Conservation (phyloP, 2,329 filamentous ascomycete species). For the Herpomyces periplanetae region DNA sequence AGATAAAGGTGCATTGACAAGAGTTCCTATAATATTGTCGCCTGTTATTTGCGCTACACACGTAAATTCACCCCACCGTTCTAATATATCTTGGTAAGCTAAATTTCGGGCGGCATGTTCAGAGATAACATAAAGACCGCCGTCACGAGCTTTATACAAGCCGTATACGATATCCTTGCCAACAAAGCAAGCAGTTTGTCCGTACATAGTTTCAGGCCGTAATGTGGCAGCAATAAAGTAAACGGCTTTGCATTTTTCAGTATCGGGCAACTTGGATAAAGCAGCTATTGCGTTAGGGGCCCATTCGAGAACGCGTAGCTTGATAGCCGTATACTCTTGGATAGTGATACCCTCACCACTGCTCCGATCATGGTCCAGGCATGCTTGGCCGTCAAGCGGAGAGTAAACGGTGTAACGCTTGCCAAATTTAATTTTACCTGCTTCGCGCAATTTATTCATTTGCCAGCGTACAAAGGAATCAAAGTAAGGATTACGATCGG, state of each 20-base stretch:
- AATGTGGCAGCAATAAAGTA: conserved; percentile 75
- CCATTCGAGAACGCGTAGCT: conserved; percentile 71
- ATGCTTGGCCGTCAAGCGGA: conserved; percentile 53
- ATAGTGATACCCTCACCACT: conserved; percentile 43
- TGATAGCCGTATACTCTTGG: conserved; percentile 72
- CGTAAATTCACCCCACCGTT: conserved; percentile 30
- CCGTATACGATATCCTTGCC: conserved; percentile 64
- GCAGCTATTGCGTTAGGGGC: conserved; percentile 27
- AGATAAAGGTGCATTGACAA: conserved; percentile 59
- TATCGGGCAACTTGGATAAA: conserved; percentile 36
- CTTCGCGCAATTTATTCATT: conserved; percentile 59
- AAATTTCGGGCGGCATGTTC: conserved; percentile 65
- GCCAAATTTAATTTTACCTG: conserved; percentile 72
- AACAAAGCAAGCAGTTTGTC: conserved; percentile 80
- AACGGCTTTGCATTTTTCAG: conserved; percentile 35
- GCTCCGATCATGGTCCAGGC: conserved; percentile 50
- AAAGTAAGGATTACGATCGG: conserved; percentile 83
- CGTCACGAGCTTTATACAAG: conserved; percentile 25
- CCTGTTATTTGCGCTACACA: conserved; percentile 36
- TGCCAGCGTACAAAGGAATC: conserved; percentile 88
- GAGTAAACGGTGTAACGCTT: conserved; percentile 78
- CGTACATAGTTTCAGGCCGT: conserved; percentile 92
- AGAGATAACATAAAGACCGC: conserved; percentile 45
- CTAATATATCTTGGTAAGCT: conserved; percentile 63
- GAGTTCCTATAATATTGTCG: conserved; percentile 44